phyloP scores from a whole-genome alignment of 805 yeast genomes.

The Cyberlindnera amylophila region DNA sequence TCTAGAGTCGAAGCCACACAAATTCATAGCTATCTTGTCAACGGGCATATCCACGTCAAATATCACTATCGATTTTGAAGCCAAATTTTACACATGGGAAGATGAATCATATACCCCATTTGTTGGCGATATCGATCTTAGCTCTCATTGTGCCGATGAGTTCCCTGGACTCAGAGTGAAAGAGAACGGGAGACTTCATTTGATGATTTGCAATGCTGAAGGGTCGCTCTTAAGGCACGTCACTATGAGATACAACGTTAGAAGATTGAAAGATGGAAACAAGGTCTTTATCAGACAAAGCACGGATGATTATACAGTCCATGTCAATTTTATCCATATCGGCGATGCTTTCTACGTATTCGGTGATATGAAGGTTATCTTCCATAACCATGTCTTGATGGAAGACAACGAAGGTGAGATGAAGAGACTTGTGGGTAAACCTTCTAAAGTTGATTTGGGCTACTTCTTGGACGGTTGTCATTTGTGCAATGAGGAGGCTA shows the following conservation, averaged over 20 bases:
- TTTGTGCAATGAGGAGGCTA: slow-evolving; percentile 6
- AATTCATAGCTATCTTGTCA: slow-evolving; percentile 28
- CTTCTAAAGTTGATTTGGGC: slow-evolving; percentile 22
- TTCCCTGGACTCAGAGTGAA: slow-evolving; percentile 27
- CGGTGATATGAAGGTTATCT: slow-evolving; percentile 30
- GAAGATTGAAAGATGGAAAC: slow-evolving; percentile 21
- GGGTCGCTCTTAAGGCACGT: slow-evolving; percentile 25
- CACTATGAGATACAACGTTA: slow-evolving; percentile 27
- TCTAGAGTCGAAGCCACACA: slow-evolving; percentile 17
- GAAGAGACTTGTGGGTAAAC: slow-evolving; percentile 19
- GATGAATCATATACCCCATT: slow-evolving; percentile 27
- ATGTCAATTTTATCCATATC: slow-evolving; percentile 24
- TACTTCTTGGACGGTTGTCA: slow-evolving; percentile 17
- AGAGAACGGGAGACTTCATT: slow-evolving; percentile 27
- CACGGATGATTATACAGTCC: slow-evolving; percentile 21
- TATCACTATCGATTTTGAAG: slow-evolving; percentile 24
- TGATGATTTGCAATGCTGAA: slow-evolving; percentile 31
- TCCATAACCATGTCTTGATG: slow-evolving; percentile 20
- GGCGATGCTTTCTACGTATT: slow-evolving; percentile 27
- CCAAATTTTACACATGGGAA: slow-evolving; percentile 24
- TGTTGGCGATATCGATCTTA: slow-evolving; percentile 30
- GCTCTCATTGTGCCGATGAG: slow-evolving; percentile 1
- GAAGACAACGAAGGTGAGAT: slow-evolving; percentile 18
- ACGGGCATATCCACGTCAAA: slow-evolving; percentile 1
- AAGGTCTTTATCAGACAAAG: slow-evolving; percentile 27